Evolutionary conservation across 306 rosid species (phyloP), one percentile per base, ranked within the genome.

Genomic region (Cucurbita moschata): DNA sequence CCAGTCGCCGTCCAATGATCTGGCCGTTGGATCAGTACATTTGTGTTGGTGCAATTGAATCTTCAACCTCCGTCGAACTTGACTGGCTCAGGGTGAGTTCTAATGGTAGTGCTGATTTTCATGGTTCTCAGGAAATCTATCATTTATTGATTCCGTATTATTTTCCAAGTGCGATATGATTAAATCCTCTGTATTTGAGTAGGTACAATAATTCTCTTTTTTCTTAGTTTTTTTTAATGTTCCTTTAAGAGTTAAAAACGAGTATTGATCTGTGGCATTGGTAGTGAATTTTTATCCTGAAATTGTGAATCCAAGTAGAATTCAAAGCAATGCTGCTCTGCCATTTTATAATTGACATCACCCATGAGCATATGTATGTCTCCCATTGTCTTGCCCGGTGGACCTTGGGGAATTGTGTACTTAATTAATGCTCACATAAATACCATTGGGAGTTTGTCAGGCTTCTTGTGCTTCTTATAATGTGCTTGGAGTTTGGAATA

Each of bases 401-500:
- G 37, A 52, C 49, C 38, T 65, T 0, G 38, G 53, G 71, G 71
- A 42, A 4, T 16, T 40, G 16, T 65, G n/a, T 65, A 65, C 53
- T 13, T 10, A 65, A 65, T 13, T 10, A 65, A 65, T 42, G 71
- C 71, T 42, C 5, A 18, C 30, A 65, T 65, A 7, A 38, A 62
- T 35, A 16, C 2, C 50, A n/a, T 65, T 42, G 19, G 71, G 53
- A 65, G 71, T 64, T 64, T 64, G 71, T 64, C 71, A 64, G 51
- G 71, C 71, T 64, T 64, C 71, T 40, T 64, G 71, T 64, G 30
- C 51, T 64, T 42, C 16, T 42, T 64, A 42, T 43, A 42, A 65
- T 6, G 71, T 18, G 71, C 71, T 65, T 65, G 53, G 71, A 65
- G 71, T 65, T 65, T 65, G 71, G 71, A 65, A 65, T 65, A 42